phyloP scores from a whole-genome alignment of 164 flowering plant species.

The Vitis rotundifolia region DNA sequence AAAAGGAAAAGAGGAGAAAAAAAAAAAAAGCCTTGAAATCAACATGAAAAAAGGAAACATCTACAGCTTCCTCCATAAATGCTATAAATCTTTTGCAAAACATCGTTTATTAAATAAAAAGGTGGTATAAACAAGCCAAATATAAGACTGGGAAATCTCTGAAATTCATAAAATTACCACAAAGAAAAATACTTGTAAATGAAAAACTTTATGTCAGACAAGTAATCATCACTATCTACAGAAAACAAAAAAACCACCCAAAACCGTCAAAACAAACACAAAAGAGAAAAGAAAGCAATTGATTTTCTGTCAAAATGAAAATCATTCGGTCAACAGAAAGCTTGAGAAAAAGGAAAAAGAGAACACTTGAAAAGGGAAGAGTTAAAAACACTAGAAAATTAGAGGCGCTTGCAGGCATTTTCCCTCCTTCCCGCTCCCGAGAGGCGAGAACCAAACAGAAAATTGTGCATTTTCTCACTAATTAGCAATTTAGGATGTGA shows the following conservation, averaged over 20 bases:
- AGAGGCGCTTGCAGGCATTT: no score
- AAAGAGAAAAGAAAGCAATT: not conserved
- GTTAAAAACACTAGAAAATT: no score
- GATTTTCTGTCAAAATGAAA: not conserved
- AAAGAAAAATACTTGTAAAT: no score
- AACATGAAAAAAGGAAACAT: not conserved
- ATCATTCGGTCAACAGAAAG: not conserved
- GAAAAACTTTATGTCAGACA: constrained; percentile 13
- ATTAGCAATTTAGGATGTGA: not conserved
- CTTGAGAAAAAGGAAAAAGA: not conserved
- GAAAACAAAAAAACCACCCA: constrained; percentile 14
- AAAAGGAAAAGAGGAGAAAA: not conserved
- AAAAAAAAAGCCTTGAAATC: no score
- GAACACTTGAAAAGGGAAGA: no score
- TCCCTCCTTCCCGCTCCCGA: not conserved
- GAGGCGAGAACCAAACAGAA: not conserved
- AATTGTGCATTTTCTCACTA: not conserved
- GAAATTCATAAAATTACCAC: not conserved
- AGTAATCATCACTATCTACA: constrained; percentile 9
- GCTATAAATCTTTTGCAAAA: not conserved
- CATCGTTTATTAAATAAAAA: not conserved
- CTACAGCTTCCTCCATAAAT: not conserved
- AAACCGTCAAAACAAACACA: constrained; percentile 8
- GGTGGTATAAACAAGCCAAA: not conserved
- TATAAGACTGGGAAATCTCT: not conserved